phyloP scores from a whole-genome alignment of 1,284 basidiomycete genomes.

The Termitomyces sp. region DNA sequence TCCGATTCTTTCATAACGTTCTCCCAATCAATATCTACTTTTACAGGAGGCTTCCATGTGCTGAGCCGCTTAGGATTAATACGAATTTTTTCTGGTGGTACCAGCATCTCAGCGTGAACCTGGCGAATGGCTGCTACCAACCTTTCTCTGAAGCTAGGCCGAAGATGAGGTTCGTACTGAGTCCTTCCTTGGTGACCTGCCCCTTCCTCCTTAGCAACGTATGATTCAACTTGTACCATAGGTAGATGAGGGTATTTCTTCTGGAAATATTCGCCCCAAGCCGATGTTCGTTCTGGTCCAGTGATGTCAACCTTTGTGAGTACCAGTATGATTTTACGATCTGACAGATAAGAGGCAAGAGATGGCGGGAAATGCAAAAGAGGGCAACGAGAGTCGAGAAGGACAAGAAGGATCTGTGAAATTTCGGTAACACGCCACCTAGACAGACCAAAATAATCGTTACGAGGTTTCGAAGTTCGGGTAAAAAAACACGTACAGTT shows the following conservation, averaged over 20 bases:
- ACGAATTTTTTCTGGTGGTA: constrained; percentile 60
- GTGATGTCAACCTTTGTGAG: constrained; percentile 83
- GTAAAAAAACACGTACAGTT: constrained; percentile 54
- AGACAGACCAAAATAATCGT: constrained; percentile 7
- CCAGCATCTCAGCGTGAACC: constrained; percentile 64
- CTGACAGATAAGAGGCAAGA: constrained; percentile 45
- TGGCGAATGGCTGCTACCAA: constrained; percentile 66
- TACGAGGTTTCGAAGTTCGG: constrained; percentile 1
- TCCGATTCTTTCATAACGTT: constrained; percentile 43
- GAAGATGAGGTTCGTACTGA: constrained; percentile 63
- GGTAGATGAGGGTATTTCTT: constrained; percentile 48
- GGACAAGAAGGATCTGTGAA: constrained; percentile 78
- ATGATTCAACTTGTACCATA: constrained; percentile 74
- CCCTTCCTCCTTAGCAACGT: constrained; percentile 45
- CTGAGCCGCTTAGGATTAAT: constrained; percentile 49
- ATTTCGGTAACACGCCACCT: constrained; percentile 88
- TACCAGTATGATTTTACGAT: constrained; percentile 68
- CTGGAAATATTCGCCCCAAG: constrained; percentile 68
- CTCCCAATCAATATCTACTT: constrained; percentile 71
- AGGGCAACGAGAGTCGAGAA: constrained; percentile 85
- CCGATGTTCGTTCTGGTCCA: constrained; percentile 48
- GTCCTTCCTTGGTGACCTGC: constrained; percentile 44
- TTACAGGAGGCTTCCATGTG: constrained; percentile 65
- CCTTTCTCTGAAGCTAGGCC: constrained; percentile 49
- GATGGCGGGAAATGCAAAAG: constrained; percentile 62